These are phyloP conservation scores for Penicillium concentricum DNA, from an alignment of 2,329 filamentous ascomycete genomes.

Conservation along the genomic window DNA sequence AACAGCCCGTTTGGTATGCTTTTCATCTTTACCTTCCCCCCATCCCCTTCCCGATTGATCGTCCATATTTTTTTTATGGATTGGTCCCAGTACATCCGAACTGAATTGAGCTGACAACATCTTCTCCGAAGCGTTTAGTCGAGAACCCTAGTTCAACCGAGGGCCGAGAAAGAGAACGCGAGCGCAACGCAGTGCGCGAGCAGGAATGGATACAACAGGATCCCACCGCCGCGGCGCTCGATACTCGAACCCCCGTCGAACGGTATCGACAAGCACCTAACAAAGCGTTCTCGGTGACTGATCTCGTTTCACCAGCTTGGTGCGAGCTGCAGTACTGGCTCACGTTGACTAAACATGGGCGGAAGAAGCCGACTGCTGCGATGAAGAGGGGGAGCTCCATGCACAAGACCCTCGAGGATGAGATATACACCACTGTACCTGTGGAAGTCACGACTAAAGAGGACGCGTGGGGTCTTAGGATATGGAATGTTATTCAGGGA, in stretches of 20 bases:
- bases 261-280: slow-evolving; percentile 75
- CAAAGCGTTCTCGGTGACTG: slow-evolving; percentile 81
- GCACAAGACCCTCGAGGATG: slow-evolving; percentile 79
- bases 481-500: slow-evolving; percentile 92
- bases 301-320: slow-evolving; percentile 87
- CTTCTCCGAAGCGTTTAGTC: slow-evolving; percentile 62
- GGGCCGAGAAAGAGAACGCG: slow-evolving; percentile 34
- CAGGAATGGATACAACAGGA: slow-evolving; percentile 25
- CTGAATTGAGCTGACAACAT: slow-evolving; percentile 54
- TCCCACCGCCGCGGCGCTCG: slow-evolving; percentile 27
- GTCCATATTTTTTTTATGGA: background rate
- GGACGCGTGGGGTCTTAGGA: slow-evolving; percentile 74
- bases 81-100: background rate
- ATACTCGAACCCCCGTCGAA: slow-evolving; percentile 65
- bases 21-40: background rate
- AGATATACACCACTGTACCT: slow-evolving; percentile 74
- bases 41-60: slow-evolving; percentile 45
- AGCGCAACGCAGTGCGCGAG: slow-evolving; percentile 28
- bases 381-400: slow-evolving; percentile 82
- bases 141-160: slow-evolving; percentile 45
- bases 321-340: slow-evolving; percentile 95
- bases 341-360: slow-evolving; percentile 73
- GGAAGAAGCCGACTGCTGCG: slow-evolving; percentile 70
- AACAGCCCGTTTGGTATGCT: slow-evolving; percentile 33
- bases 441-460: slow-evolving; percentile 73